Conservation (phyloP, 352 stramenopile genomes). For the Pythium coloratum region DNA sequence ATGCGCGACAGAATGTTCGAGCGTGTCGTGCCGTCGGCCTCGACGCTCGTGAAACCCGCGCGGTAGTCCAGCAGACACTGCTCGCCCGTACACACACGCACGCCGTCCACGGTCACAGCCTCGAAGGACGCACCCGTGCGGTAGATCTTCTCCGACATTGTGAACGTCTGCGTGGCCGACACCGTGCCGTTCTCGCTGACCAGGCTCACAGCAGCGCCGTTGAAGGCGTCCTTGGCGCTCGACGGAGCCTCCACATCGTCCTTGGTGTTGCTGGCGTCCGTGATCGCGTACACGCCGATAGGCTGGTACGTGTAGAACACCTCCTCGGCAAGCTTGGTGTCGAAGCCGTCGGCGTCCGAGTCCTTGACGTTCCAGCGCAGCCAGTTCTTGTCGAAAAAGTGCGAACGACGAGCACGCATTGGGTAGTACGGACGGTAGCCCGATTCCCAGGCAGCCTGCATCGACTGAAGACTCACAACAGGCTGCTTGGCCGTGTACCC, state of each 20-base stretch:
- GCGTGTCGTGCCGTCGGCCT: slow-evolving; percentile 21
- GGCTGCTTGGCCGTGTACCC: slow-evolving; percentile 37
- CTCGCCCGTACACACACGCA: slow-evolving; percentile 30
- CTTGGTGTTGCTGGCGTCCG: slow-evolving; percentile 22
- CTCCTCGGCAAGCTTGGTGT: slow-evolving; percentile 47
- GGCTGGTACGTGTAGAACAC: slow-evolving; percentile 75
- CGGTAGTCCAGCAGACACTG: slow-evolving; percentile 29
- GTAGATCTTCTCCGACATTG: neutral
- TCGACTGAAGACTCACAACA: slow-evolving; percentile 61
- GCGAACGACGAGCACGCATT: slow-evolving; percentile 72
- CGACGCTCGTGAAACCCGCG: slow-evolving; percentile 40
- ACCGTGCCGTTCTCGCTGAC: neutral
- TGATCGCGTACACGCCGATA: slow-evolving; percentile 75
- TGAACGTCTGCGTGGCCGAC: neutral
- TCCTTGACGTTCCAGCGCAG: slow-evolving; percentile 67
- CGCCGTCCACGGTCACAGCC: slow-evolving; percentile 17
- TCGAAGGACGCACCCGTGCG: neutral
- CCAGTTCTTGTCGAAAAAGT: slow-evolving; percentile 90
- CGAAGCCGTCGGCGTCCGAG: slow-evolving; percentile 42
- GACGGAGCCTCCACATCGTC: neutral
- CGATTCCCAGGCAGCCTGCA: slow-evolving; percentile 47
- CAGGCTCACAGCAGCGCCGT: neutral
- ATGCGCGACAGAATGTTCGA: slow-evolving; percentile 82
- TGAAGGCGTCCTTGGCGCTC: neutral
- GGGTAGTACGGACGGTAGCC: slow-evolving; percentile 90